A percentile compares a stretch with the other conserved stretches of the same genome.
Evolutionary conservation across 148 eudicot species (phyloP).

Genomic region (Agrostemma githago): DNA sequence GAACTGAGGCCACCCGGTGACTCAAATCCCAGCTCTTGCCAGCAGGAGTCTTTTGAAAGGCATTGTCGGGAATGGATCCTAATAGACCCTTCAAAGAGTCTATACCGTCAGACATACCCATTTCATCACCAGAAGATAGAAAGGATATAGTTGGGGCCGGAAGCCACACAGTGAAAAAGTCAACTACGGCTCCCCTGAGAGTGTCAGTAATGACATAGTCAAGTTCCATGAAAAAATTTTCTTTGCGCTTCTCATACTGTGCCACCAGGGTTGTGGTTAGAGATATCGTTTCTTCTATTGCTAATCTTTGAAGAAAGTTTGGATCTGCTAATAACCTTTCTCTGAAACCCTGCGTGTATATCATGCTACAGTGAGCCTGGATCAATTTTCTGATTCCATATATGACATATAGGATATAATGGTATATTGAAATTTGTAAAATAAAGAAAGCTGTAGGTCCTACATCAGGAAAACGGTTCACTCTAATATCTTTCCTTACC

Average conservation of each 20-base stretch:
- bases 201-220: slow-evolving; percentile 89
- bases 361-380: slow-evolving; percentile 1
- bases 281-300: slow-evolving; percentile 89
- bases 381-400: neutral
- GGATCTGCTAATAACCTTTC: slow-evolving; percentile 95
- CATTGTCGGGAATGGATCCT: slow-evolving; percentile 93
- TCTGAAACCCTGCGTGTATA: slow-evolving; percentile 76
- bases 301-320: slow-evolving; percentile 72
- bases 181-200: slow-evolving; percentile 77
- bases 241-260: slow-evolving; percentile 87
- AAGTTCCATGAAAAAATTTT: slow-evolving; percentile 77
- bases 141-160: slow-evolving; percentile 97
- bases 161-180: slow-evolving; percentile 96
- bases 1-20: slow-evolving; percentile 81
- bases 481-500: slow-evolving; percentile 34
- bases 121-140: slow-evolving; percentile 54
- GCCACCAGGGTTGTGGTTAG: slow-evolving; percentile 88
- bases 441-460: neutral
- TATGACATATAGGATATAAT: neutral
- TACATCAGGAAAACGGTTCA: neutral
- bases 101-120: slow-evolving; percentile 46
- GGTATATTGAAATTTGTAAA: neutral
- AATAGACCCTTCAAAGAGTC: slow-evolving; percentile 72
- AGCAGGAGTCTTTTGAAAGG: slow-evolving; percentile 74
- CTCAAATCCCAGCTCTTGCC: slow-evolving; percentile 79